Conservation (phyloP, 768 basidiomycete genomes). For the Kwoniella pini region DNA sequence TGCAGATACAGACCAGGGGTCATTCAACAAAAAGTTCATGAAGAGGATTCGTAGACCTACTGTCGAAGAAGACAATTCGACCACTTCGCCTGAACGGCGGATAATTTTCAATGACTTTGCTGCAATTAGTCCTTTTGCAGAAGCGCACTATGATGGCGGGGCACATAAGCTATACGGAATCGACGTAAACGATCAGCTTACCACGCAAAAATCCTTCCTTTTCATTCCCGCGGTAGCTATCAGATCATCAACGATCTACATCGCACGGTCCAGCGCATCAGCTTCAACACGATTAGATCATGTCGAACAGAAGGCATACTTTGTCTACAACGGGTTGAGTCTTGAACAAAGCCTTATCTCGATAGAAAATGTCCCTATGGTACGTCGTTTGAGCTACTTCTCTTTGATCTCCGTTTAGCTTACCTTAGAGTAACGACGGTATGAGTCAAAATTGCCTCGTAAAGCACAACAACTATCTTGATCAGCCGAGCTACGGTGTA, state of each 20-base stretch:
- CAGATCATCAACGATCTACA: conserved; percentile 69
- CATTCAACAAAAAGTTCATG: neutral
- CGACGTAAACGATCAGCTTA: conserved; percentile 51
- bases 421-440: conserved; percentile 39
- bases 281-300: no score
- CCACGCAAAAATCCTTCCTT: conserved; percentile 77
- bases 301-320: conserved; percentile 57
- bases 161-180: neutral
- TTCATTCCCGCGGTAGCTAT: conserved; percentile 76
- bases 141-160: conserved; percentile 66
- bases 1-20: neutral
- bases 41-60: conserved; percentile 17
- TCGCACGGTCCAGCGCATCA: neutral
- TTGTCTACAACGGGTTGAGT: conserved; percentile 76
- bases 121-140: conserved; percentile 82
- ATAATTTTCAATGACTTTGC: conserved; percentile 66
- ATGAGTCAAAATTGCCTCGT: conserved; percentile 36
- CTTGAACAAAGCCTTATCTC: conserved; percentile 75
- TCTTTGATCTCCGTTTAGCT: neutral
- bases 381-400: neutral
- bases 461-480: conserved; percentile 27
- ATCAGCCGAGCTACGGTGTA: conserved; percentile 25
- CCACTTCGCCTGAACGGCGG: conserved; percentile 62
- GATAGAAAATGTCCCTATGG: conserved; percentile 84
- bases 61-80: conserved; percentile 33